These are phyloP conservation scores for Penicillium sp. DNA, from an alignment of 2,329 filamentous ascomycete genomes.

Conservation along the genomic window DNA sequence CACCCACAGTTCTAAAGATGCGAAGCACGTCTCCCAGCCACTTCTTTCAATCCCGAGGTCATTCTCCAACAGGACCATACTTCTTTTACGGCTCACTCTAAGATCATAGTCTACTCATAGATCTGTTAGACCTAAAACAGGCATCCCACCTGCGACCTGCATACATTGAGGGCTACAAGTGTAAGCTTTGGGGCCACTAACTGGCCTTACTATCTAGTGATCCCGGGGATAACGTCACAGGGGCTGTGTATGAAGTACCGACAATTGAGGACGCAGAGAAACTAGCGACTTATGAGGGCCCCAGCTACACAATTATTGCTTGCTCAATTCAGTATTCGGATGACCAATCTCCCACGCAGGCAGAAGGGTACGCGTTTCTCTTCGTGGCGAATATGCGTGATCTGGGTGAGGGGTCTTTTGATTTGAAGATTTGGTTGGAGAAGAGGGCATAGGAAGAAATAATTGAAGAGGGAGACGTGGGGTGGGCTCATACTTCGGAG, in stretches of 20 bases:
- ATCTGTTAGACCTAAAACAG: slow-evolving; percentile 19
- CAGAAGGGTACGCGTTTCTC: slow-evolving; percentile 6
- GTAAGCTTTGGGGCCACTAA: slow-evolving; percentile 25
- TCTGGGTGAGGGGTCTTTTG: slow-evolving; percentile 5
- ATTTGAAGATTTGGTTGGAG: not conserved
- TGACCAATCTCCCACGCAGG: not conserved
- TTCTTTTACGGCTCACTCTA: slow-evolving; percentile 39
- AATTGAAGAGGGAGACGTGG: not conserved
- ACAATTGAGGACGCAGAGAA: slow-evolving; percentile 11
- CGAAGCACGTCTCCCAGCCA: slow-evolving; percentile 1
- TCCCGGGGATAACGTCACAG: slow-evolving; percentile 11
- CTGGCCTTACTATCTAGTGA: slow-evolving; percentile 17
- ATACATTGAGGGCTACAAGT: slow-evolving; percentile 18
- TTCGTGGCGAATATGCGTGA: slow-evolving; percentile 7
- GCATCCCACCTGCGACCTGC: slow-evolving; percentile 17
- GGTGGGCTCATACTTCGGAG: not conserved
- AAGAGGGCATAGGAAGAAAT: not conserved
- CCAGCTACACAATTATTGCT: slow-evolving; percentile 8
- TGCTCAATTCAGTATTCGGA: slow-evolving; percentile 16
- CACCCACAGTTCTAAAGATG: slow-evolving; percentile 8
- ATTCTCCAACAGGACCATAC: slow-evolving; percentile 20
- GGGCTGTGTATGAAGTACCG: slow-evolving; percentile 19
- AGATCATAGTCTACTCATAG: slow-evolving; percentile 23
- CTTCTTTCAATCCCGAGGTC: not conserved
- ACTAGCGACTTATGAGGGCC: slow-evolving; percentile 18